Conservation (phyloP, 805 yeast genomes). For the Millerozyma miso region DNA sequence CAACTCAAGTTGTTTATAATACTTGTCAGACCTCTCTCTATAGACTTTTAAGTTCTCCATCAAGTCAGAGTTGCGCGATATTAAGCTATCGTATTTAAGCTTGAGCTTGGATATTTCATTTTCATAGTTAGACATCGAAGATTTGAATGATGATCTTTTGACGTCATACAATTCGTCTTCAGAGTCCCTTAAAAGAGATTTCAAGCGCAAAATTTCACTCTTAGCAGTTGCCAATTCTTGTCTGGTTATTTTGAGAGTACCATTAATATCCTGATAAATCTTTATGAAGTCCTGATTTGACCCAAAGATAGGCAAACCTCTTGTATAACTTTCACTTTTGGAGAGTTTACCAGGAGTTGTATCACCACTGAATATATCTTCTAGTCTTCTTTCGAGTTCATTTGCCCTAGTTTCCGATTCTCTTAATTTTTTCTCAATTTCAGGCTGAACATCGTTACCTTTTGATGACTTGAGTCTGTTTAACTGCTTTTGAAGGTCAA, state of each 20-base stretch:
- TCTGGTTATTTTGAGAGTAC: constrained; percentile 40
- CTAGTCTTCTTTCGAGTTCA: constrained; percentile 30
- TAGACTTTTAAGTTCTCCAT: constrained; percentile 54
- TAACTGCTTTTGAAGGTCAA: constrained; percentile 39
- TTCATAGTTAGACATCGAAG: constrained; percentile 31
- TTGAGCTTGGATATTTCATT: constrained; percentile 45
- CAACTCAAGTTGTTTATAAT: constrained; percentile 65
- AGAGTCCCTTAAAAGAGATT: constrained; percentile 37
- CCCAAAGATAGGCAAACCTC: constrained; percentile 19
- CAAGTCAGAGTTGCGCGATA: constrained; percentile 53
- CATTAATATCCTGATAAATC: constrained; percentile 47
- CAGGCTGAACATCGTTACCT: constrained; percentile 29
- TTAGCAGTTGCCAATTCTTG: constrained; percentile 40
- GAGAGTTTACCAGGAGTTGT: constrained; percentile 13
- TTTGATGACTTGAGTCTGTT: constrained; percentile 39
- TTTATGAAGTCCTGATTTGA: constrained; percentile 44
- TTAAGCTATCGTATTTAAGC: constrained; percentile 54
- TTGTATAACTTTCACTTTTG: constrained; percentile 32
- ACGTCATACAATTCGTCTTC: constrained; percentile 41
- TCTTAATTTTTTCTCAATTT: constrained; percentile 32
- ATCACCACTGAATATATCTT: constrained; percentile 16
- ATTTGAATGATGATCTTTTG: constrained; percentile 39
- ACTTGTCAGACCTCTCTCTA: constrained; percentile 69
- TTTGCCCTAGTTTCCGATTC: constrained; percentile 31
- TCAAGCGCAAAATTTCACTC: constrained; percentile 38